phyloP scores from a whole-genome alignment of 768 basidiomycete species.

The Xerocomellus amylosporus region DNA sequence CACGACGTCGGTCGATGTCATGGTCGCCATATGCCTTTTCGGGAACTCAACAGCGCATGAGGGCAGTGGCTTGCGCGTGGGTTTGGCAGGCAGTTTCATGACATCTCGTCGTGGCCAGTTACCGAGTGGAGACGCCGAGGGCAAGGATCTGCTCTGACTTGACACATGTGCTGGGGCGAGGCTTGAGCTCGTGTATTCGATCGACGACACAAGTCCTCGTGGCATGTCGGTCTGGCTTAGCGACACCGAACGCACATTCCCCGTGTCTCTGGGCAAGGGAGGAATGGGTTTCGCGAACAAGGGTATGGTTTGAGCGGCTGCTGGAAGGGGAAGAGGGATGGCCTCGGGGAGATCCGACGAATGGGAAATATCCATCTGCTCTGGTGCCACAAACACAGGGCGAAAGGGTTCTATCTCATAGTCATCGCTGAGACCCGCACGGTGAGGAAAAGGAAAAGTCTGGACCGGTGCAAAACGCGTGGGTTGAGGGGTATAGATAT shows the following conservation, averaged over 20 bases:
- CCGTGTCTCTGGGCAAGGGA: conserved; percentile 3
- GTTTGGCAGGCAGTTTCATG: conserved; percentile 25
- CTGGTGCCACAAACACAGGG: conserved; percentile 24
- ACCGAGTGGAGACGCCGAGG: conserved; percentile 47
- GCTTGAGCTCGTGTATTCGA: conserved; percentile 34
- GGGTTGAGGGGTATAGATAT: conserved; percentile 46
- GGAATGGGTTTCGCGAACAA: conserved; percentile 19
- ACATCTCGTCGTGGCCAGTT: conserved; percentile 52
- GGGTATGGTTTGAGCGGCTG: conserved; percentile 12
- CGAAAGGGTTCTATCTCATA: conserved; percentile 49
- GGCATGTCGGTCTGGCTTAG: conserved; percentile 7
- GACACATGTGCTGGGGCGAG: conserved; percentile 15
- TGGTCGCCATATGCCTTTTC: background rate
- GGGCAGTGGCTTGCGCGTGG: conserved; percentile 13
- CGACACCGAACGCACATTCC: conserved; percentile 3
- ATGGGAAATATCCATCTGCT: conserved; percentile 20
- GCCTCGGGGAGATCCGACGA: conserved; percentile 24
- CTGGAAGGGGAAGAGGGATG: conserved; percentile 22
- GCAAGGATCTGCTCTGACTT: conserved; percentile 13
- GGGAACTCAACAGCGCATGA: conserved; percentile 28
- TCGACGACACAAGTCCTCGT: conserved; percentile 22
- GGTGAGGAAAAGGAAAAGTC: conserved; percentile 31
- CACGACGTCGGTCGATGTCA: conserved; percentile 6
- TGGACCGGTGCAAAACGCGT: conserved; percentile 35
- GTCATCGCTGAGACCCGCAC: conserved; percentile 39